Base-by-base conservation (phyloP, 768 basidiomycete genomes). In the Pleurotus ostreatus region DNA sequence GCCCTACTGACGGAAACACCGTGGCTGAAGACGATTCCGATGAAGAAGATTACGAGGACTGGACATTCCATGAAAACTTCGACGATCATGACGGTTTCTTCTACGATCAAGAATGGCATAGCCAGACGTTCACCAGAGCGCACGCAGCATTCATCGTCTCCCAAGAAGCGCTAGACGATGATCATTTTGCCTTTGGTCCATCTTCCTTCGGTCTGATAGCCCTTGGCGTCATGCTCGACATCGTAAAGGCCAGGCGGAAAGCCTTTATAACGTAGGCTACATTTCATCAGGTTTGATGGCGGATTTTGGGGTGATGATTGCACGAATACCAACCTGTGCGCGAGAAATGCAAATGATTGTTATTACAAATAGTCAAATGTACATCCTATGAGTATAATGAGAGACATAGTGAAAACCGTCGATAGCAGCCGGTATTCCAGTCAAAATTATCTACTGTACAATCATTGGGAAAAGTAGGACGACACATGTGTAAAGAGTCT, bases 121-220 rank as follows among this genome's bases (percentile, higher is more conserved):
- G 66, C 61, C 46, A 62, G 46, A 56, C 59, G 40, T 75, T 77
- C 57, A 63, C 60, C 57, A 75, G 78, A 15, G 70, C 75, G 12
- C 79, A 73, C 72, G 72, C 72, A 1, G 80, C 69, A 0, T 80
- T 79, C 80, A 59, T 66, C 4, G 70, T 71, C 5, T 73, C 75
- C 0, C 71, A 71, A 58, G 65, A 62, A 2, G 46, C 43, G 8
- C 39, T 77, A 15, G 58, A 60, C 0, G 62, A 66, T n/a, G 64
- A 70, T 12, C 62, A 65, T 13, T 57, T 22, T 3, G 49, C 49
- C 46, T 80, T 72, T 57, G 78, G 78, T 1, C 64, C 74, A 5
- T 71, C 72, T 58, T 77, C 75, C 59, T 80, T 79, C 48, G 78
- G 79, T 8, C 56, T 77, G 55, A 67, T 81, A 15, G 77, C 76